Evolutionary conservation across 495 filamentous ascomycete genomes (phyloP).

Genomic region (Hypoxylon lenormandii): DNA sequence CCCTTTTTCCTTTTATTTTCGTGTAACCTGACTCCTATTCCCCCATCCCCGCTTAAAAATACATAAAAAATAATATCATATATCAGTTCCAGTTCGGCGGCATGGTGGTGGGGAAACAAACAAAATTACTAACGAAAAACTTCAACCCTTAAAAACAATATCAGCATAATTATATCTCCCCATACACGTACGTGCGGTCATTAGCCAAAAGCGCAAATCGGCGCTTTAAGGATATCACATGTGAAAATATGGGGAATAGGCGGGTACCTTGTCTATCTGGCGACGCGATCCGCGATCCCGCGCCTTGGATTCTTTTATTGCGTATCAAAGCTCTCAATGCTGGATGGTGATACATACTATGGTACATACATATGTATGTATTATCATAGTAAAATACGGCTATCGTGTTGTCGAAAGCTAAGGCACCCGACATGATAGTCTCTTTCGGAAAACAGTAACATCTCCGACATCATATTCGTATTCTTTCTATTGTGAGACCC

Average conservation of each 20-base stretch:
- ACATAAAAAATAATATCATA: neutral
- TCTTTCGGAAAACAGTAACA: slow-evolving; percentile 12
- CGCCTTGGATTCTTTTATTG: slow-evolving; percentile 35
- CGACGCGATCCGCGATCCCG: slow-evolving; percentile 35
- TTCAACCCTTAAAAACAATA: slow-evolving; percentile 2
- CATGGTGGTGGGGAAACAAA: neutral
- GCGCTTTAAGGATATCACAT: slow-evolving; percentile 22
- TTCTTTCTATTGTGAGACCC: neutral
- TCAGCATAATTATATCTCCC: slow-evolving; percentile 10
- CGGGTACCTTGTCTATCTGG: slow-evolving; percentile 18
- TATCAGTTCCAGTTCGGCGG: neutral
- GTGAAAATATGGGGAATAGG: slow-evolving; percentile 45
- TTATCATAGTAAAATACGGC: neutral
- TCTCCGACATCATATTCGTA: slow-evolving; percentile 24
- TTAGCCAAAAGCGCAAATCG: slow-evolving; percentile 16
- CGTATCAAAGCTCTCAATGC: slow-evolving; percentile 33
- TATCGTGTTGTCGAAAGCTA: slow-evolving; percentile 7
- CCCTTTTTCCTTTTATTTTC: slow-evolving; percentile 4
- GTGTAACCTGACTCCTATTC: slow-evolving; percentile 2
- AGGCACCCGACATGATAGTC: slow-evolving; percentile 9
- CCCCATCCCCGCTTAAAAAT: neutral
- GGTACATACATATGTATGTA: too few species aligned
- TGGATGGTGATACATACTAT: slow-evolving; percentile 5
- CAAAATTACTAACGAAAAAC: neutral
- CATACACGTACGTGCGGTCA: slow-evolving; percentile 7